These are phyloP conservation scores for Pseudocercospora macadamiae DNA, from an alignment of 2,329 filamentous ascomycete species.

Conservation along the genomic window DNA sequence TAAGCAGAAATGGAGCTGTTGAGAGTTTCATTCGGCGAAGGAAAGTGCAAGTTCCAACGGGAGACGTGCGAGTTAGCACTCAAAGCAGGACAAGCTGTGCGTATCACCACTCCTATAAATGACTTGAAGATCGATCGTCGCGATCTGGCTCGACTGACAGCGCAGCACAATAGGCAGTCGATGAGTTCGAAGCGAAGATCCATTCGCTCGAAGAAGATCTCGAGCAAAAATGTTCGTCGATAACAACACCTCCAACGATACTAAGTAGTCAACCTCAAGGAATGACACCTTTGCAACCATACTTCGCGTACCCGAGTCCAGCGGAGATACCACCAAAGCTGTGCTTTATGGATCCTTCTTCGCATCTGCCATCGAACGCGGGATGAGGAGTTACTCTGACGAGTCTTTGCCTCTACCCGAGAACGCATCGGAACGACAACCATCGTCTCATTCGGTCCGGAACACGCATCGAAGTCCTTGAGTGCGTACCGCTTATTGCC, in stretches of 20 bases:
- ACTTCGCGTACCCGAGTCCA: neutral
- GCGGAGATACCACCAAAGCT: neutral
- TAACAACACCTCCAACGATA: neutral
- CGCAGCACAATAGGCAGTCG: neutral
- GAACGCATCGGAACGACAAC: too few relatives aligned
- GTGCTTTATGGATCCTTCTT: neutral
- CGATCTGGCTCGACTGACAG: neutral
- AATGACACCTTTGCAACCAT: neutral
- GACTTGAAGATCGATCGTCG: neutral
- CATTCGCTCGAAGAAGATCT: neutral
- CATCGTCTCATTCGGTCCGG: too few relatives aligned
- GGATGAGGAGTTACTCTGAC: neutral
- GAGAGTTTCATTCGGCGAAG: neutral
- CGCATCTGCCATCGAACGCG: neutral
- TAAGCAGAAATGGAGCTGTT: neutral
- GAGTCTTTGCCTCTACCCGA: too few relatives aligned
- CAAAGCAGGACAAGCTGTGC: neutral
- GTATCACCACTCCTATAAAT: too few relatives aligned
- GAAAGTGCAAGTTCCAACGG: neutral
- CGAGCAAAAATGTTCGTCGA: neutral
- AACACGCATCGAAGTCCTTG: too few relatives aligned
- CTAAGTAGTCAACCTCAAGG: neutral
- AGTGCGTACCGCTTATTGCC: too few relatives aligned
- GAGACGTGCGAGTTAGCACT: neutral
- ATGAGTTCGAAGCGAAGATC: neutral